A percentile compares a stretch with the other conserved stretches of the same genome.
phyloP scores from a whole-genome alignment of 352 stramenopile species.

The Thalassiosira mediterranea region DNA sequence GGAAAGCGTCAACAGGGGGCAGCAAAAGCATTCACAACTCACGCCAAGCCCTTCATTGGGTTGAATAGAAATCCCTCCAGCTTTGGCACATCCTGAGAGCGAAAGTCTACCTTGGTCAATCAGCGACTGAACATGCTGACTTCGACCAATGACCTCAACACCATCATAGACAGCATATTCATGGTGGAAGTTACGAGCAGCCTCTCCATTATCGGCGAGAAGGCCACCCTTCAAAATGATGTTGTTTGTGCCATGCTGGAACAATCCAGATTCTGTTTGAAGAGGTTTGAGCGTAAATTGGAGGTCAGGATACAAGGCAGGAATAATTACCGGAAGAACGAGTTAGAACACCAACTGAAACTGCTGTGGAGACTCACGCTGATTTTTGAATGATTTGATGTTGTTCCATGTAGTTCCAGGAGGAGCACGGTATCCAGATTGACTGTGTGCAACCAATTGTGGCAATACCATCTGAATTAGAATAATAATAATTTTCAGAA shows the following conservation, averaged over 20 bases:
- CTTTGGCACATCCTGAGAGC: not conserved
- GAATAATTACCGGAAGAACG: slow-evolving; percentile 3
- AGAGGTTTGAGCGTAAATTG: slow-evolving; percentile 8
- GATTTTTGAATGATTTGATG: slow-evolving; percentile 36
- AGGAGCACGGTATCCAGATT: slow-evolving; percentile 30
- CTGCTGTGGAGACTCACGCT: slow-evolving; percentile 5
- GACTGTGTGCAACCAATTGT: no score
- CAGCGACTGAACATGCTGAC: slow-evolving; percentile 25
- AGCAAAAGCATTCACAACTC: not conserved
- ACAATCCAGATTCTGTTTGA: slow-evolving; percentile 31
- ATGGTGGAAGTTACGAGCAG: slow-evolving; percentile 32
- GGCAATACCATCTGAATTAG: no score
- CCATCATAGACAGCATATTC: slow-evolving; percentile 31
- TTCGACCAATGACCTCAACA: slow-evolving; percentile 35
- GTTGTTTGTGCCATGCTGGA: slow-evolving; percentile 44
- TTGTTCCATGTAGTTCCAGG: slow-evolving; percentile 21
- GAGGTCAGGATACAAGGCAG: not conserved
- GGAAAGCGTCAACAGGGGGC: not conserved
- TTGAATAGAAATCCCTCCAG: slow-evolving; percentile 24
- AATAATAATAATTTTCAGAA: no score
- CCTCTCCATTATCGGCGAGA: slow-evolving; percentile 43
- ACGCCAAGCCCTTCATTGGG: slow-evolving; percentile 31
- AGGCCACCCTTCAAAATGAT: slow-evolving; percentile 23
- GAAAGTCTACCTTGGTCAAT: slow-evolving; percentile 31
- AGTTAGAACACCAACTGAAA: slow-evolving; percentile 3